Evolutionary conservation across 371 early-diverging fungal genomes (phyloP).

Genomic region (Mortierella sp.): DNA sequence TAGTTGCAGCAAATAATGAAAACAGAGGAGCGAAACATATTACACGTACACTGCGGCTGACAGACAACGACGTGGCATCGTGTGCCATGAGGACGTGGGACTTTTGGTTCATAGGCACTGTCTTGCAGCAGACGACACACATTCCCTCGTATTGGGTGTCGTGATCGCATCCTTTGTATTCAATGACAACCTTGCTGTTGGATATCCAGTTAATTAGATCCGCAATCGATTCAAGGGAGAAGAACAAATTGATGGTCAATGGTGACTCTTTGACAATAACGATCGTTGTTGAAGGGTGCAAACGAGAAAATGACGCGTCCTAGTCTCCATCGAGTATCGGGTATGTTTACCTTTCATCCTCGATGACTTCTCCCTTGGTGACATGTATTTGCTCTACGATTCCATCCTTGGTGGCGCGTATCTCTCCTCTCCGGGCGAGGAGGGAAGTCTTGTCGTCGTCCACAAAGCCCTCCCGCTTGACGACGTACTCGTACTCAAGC

Average conservation of each 20-base stretch:
- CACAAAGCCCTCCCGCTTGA: slow-evolving; percentile 36
- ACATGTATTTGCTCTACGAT: slow-evolving; percentile 26
- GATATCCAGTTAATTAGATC: not conserved
- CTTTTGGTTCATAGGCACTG: slow-evolving; percentile 33
- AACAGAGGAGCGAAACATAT: not conserved
- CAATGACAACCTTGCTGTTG: slow-evolving; percentile 48
- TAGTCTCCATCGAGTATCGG: not conserved
- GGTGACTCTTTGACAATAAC: not conserved
- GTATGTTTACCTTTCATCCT: slow-evolving; percentile 22
- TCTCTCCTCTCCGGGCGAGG: slow-evolving; percentile 26
- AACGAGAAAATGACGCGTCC: not conserved
- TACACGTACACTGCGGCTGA: slow-evolving; percentile 68
- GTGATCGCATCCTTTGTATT: slow-evolving; percentile 76
- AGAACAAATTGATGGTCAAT: not conserved
- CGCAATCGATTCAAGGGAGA: no score
- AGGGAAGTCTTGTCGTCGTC: slow-evolving; percentile 38
- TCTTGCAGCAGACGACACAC: slow-evolving; percentile 85
- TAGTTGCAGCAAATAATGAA: not conserved
- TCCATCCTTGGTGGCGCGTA: slow-evolving; percentile 34
- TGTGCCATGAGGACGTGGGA: slow-evolving; percentile 83
- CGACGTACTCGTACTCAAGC: slow-evolving; percentile 43
- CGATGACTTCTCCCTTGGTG: slow-evolving; percentile 30
- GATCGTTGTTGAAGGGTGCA: not conserved
- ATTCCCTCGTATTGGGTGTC: slow-evolving; percentile 85
- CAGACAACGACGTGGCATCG: slow-evolving; percentile 78